Evolutionary conservation across 2,329 filamentous ascomycete genomes (phyloP), one percentile per base, ranked within the genome.

Genomic region (Ophiostoma angusticollis): DNA sequence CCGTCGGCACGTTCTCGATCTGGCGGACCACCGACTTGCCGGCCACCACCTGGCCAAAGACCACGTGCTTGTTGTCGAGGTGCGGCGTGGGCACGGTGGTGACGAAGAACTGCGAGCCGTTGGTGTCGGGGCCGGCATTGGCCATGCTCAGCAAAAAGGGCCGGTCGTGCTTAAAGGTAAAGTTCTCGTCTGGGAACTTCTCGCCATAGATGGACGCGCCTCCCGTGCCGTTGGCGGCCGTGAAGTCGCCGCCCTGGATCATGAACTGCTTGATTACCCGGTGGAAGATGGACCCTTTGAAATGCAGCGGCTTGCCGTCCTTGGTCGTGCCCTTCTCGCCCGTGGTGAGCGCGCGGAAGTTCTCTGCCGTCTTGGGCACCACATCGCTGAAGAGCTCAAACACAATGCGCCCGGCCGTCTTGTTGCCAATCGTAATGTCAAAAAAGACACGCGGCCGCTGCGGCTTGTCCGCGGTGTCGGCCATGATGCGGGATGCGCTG

Each of bases 231-330:
- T 96, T 89, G 58, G 85, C 85, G 40, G 76, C 79, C 35, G 89
- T 98, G 60, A 98, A 98, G 61, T 96, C 91, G 62, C 91, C 89
- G 56, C 91, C 87, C 66, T 95, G 83, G 55, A 95, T 91, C 89
- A 98, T 96, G 64, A 98, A 98, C 54, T 84, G 75, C 70, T 95
- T 95, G 67, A 98, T 98, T 48, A 98, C 83, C 37, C 89, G 83
- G 68, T 98, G 89, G 70, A 98, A 96, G 51, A 67, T 68, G 45
- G 84, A 93, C 50, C 84, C 82, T 70, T 95, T 95, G 75, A 85
- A 98, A 68, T 84, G 82, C 38, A 98, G 72, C 32, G 80, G 81
- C 64, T 87, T 87, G 58, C 86, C 87, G 22, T 74, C 63, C 57
- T 84, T 83, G 49, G 85, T 84, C 18, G 72, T 52, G 45, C 89